Conservation (phyloP, 208 protist species). For the Blechomonas ayalai region DNA sequence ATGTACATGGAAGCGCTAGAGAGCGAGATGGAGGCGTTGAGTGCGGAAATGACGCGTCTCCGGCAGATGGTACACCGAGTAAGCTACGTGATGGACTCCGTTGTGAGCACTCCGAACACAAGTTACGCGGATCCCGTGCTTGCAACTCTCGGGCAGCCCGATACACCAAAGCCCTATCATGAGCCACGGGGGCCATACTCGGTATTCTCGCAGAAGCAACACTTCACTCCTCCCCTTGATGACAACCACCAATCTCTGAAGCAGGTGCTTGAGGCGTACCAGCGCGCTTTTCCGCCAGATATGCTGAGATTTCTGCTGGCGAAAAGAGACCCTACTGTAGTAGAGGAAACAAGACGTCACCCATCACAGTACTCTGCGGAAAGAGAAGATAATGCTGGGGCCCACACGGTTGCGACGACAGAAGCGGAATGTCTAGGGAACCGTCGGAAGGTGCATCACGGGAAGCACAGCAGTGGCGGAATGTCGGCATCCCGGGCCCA, state of each 20-base stretch:
- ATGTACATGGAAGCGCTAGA: slow-evolving; percentile 83
- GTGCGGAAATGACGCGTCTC: slow-evolving; percentile 75
- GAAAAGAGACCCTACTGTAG: slow-evolving; percentile 1
- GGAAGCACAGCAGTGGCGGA: no score
- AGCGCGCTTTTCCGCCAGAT: slow-evolving; percentile 3
- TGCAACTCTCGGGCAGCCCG: neutral
- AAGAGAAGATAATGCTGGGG: no score
- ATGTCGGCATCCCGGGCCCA: no score
- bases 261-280: slow-evolving; percentile 1
- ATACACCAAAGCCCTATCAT: no score
- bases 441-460: no score
- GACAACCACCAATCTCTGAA: slow-evolving; percentile 4
- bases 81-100: slow-evolving; percentile 44
- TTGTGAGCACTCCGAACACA: neutral
- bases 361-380: no score
- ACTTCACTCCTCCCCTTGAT: slow-evolving; percentile 3
- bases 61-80: slow-evolving; percentile 80
- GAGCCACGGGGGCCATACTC: no score
- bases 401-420: no score
- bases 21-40: slow-evolving; percentile 74
- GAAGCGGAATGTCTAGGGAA: no score
- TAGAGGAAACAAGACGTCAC: no score
- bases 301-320: slow-evolving; percentile 7
- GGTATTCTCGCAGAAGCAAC: no score
- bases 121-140: neutral